phyloP scores from a whole-genome alignment of 805 yeast species.

The Yamadazyma sp. region DNA sequence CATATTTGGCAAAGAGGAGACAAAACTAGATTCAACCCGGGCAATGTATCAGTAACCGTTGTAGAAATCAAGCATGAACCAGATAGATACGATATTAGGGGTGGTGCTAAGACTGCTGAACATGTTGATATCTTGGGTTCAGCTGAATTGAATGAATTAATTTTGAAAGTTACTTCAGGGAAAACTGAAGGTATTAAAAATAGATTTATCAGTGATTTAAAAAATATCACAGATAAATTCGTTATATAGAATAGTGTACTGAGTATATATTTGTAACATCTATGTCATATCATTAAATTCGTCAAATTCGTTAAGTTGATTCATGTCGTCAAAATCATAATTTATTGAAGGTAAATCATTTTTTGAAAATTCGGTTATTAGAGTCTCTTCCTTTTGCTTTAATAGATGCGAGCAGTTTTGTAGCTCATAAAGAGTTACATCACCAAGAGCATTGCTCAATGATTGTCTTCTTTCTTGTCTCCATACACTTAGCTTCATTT shows the following conservation, averaged over 20 bases:
- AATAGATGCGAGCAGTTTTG: conserved; percentile 1
- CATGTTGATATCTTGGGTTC: conserved; percentile 96
- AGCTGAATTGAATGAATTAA: conserved; percentile 84
- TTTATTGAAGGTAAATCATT: background rate
- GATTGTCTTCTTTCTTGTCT: conserved; percentile 5
- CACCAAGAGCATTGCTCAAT: conserved; percentile 4
- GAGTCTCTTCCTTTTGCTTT: background rate
- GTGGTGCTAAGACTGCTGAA: conserved; percentile 97
- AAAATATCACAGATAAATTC: conserved; percentile 57
- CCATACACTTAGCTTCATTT: conserved; percentile 7
- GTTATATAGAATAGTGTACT: conserved; percentile 29
- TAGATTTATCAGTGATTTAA: conserved; percentile 54
- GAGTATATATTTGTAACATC: background rate
- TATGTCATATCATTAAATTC: too few relatives aligned
- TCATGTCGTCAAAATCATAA: conserved; percentile 1
- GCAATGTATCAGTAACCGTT: conserved; percentile 62
- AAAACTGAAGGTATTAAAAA: conserved; percentile 65
- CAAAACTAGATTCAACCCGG: conserved; percentile 76
- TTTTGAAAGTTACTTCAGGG: conserved; percentile 81
- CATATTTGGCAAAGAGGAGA: conserved; percentile 78
- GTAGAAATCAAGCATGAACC: conserved; percentile 95
- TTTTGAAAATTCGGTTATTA: conserved; percentile 1
- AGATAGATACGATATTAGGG: conserved; percentile 88
- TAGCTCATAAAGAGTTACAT: conserved; percentile 5
- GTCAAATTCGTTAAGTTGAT: background rate